phyloP scores from a whole-genome alignment of 2,329 filamentous ascomycete genomes.

The Sclerotinia spermophila region DNA sequence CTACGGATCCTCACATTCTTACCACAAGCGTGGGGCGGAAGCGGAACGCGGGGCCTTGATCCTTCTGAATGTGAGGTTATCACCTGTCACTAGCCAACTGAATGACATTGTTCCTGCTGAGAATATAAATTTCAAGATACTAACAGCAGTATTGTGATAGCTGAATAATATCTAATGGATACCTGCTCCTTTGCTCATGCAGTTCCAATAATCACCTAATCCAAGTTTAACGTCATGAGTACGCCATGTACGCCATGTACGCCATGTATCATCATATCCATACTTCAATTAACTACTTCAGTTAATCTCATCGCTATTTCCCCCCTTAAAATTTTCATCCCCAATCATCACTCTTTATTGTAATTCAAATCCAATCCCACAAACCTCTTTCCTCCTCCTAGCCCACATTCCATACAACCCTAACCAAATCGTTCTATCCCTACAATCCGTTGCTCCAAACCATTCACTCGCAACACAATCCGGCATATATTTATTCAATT shows the following conservation, averaged over 20 bases:
- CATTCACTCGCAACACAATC: constrained; percentile 30
- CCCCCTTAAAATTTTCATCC: neutral
- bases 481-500: constrained; percentile 35
- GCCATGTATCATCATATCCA: neutral
- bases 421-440: constrained; percentile 32
- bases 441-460: constrained; percentile 34
- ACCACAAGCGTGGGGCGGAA: neutral
- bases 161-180: neutral
- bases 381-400: constrained; percentile 28
- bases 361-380: constrained; percentile 32
- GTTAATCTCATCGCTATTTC: neutral
- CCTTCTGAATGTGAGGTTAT: neutral
- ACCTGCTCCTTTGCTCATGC: neutral
- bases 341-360: constrained; percentile 11
- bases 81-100: neutral
- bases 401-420: constrained; percentile 32
- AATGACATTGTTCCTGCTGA: neutral
- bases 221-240: neutral
- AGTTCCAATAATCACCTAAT: neutral
- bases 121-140: neutral
- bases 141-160: neutral
- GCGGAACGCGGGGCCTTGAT: neutral
- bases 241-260: neutral
- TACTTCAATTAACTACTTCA: neutral
- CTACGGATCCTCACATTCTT: neutral